Evolutionary conservation across 495 filamentous ascomycete genomes (phyloP), one percentile per base, ranked within the genome.

Genomic region (Penicillium taxi): DNA sequence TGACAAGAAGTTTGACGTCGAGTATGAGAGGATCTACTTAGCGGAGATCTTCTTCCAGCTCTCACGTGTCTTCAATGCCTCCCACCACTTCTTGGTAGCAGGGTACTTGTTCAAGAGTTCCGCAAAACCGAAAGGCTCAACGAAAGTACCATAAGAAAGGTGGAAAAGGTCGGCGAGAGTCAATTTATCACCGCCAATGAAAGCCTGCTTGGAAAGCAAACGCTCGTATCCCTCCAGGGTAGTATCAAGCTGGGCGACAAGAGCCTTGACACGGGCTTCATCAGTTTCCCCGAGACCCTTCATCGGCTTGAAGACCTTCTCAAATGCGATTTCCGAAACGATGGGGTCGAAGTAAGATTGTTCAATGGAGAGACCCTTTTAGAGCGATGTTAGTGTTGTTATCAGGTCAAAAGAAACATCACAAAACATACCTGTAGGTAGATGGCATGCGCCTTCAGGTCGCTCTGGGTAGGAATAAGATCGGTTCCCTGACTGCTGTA

Each of bases 301-400:
- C 21, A 15, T 14, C 4, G 16, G 1, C 35, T 37, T 37, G 24
- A 37, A 37, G 17, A 37, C 25, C 35, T 37, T 37, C 35, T 37
- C 35, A 13, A 28, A 37, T 7, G 35, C 35, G 21, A 37, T 37
- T 15, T 28, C 15, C 16, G 35, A 37, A 20, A 28, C 35, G 17
- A 37, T 12, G 3, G 35, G 35, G 35, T 37, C 35, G 24, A 37
- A 37, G 26, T 37, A 37, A 18, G 35, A 26, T n/a, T 37, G 35
- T 20, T 37, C 35, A 14, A 37, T 9, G 17, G 35, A 37, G 16
- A 37, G 15, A 12, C 24, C 35, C 35, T 37, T 16, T 35, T 24
- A n/a, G n/a, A n/a, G n/a, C n/a, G n/a, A n/a, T n/a, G n/a, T n/a
- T n/a, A n/a, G n/a, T n/a, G 26, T 28, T 6, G 9, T 28, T 28